Evolutionary conservation across 495 filamentous ascomycete genomes (phyloP), one percentile per base, ranked within the genome.

Genomic region (Aspergillus egyptiacus): DNA sequence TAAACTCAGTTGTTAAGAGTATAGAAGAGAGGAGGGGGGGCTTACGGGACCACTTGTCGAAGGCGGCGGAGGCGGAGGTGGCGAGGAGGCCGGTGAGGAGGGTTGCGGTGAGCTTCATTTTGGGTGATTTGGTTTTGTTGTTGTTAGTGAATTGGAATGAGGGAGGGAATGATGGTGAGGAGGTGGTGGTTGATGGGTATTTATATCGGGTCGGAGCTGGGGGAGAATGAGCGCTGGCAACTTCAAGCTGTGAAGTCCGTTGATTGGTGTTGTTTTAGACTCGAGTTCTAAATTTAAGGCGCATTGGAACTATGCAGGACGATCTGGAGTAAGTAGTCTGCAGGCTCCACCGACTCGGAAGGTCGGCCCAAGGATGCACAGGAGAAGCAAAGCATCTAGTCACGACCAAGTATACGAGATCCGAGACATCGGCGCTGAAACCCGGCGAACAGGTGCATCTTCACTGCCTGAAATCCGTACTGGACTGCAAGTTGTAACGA

Each of bases 1-100:
- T 5, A 25, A n/a, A 22, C 47, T 34, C 41, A 32, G 10, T 41
- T 50, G 13, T 35, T 8, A 11, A 5, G 32, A 11, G 19, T 8
- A 22, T 36, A 19, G 3, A 37, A 11, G 28, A 32, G 35, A 0
- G 17, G 39, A 14, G 13, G 30, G 6, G 13, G 9, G 17, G 55
- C 59, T 37, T 60, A 70, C 67, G 67, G 32, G 55, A 51, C 48
- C 56, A 58, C 52, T 70, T 70, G 53, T 68, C 63, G 27, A 70
- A 70, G 13, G 56, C 53, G 15, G 57, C 62, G 18, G 55, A 57
- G 36, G 52, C 63, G 50, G 53, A 61, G 32, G 54, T 60, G 25
- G 56, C 68, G 37, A 66, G 56, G 35, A 60, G 48, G n/a, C 60
- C 54, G 34, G 54, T 56, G 32, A 60, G 15, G 17, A 70, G 41